Base-by-base conservation (phyloP, 441 rosid genomes). In the Mallotus repandus region DNA sequence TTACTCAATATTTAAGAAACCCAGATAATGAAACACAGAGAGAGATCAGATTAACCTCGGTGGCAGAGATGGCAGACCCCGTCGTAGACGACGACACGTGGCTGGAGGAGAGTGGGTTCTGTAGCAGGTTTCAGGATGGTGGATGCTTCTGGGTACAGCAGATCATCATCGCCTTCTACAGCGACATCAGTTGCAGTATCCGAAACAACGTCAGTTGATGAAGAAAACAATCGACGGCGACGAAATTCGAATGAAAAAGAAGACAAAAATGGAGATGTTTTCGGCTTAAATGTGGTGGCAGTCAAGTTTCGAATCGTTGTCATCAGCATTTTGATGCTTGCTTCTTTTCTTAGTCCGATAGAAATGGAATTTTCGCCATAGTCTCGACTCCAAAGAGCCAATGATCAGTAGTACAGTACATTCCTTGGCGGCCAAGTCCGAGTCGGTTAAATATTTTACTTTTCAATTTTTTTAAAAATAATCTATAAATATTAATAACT, bases 11-110 rank as follows among this genome's bases (percentile, higher is more conserved):
- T 55, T 18, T 0, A 41, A 64, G 54, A 49, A 48, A 48, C 69
- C 16, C 66, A 38, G 66, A 63, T 45, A 65, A 45, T 5, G 67
- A 63, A 43, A n/a, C 45, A 48, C 14, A 38, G 3, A 14, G 12
- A 68, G 35, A 29, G 21, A 25, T n/a, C 32, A 29, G 54, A 0
- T 29, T 32, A 79, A 87, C 98, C 97, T 85, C 91, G 77, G 81
- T 94, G 96, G 86, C 99, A 94, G 86, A 94, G 97, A 83, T 85
- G 97, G 80, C 98, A 94, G 79, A 94, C 98, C 50, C 97, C 97
- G 76, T 94, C 97, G 76, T 86, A 94, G 68, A 94, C 78, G 55
- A 91, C 97, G 77, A 92, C 97, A 54, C 98, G 89, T 35, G 98
- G 97, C 89, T 94, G 96, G 45, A 94, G 94, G 68, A 87, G 63